Evolutionary conservation across 2,329 filamentous ascomycete genomes (phyloP), one percentile per base, ranked within the genome.

Genomic region (Neofusicoccum parvum): DNA sequence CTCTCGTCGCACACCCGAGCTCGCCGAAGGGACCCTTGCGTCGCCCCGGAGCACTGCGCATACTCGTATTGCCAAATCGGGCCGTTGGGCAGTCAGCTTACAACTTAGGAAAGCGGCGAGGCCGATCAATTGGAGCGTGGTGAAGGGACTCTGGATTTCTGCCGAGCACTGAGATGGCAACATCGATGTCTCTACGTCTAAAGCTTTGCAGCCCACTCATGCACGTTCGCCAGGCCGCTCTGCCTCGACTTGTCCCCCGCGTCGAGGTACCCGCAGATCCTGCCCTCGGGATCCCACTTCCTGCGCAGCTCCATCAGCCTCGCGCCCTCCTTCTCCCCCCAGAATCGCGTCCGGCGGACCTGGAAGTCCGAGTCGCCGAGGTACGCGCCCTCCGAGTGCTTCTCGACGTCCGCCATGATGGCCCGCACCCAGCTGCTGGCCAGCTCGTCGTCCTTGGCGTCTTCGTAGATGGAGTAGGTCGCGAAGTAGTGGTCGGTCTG

Each of bases 401-500:
- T 68, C 69, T 82, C 79, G 1, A 84, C 73, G 6, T 70, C 62
- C 34, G 68, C 66, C 67, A 74, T 76, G 7, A 72, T 69, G 27
- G 75, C 67, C n/a, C 70, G 70, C 0, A 84, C 77, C 84, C 84
- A 87, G 1, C 48, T 67, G 36, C 73, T 72, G 70, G 80, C 83
- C n/a, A 68, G 67, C 0, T 69, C 71, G 66, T 86, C 84, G 45
- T 86, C 82, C 2, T 70, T 67, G 17, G 72, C 74, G 27, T 83
- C 73, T 56, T 84, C 80, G 80, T 82, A 86, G 1, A 85, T 73
- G 0, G 81, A 77, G 68, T 86, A 87, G 2, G 84, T 63, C 1
- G 84, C 83, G 70, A 87, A 82, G 71, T 87, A 87, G 70, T 87
- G 84, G 68, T 87, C 85, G 0, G 79, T 80, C 64, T 86, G 83